phyloP scores from a whole-genome alignment of 2,329 filamentous ascomycete species.

The Verticillium dahliae region DNA sequence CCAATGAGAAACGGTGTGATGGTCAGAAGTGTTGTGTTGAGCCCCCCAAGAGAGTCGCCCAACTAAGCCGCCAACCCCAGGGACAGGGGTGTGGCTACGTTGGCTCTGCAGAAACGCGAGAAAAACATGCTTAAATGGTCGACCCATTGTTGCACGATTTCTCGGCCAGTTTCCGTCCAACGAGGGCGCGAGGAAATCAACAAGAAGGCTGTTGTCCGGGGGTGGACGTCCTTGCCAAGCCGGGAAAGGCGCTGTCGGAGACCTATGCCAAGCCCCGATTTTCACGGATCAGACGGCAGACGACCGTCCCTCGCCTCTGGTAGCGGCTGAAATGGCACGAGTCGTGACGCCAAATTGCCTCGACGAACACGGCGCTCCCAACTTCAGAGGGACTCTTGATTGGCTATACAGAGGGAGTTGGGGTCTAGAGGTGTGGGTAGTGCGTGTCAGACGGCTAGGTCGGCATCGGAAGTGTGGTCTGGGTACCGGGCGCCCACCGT shows the following conservation, averaged over 20 bases:
- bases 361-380: not conserved
- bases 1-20: not conserved
- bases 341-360: not conserved
- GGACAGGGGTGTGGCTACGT: not conserved
- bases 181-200: not conserved
- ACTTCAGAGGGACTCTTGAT: not conserved
- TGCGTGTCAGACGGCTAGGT: not conserved
- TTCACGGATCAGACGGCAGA: constrained; percentile 2
- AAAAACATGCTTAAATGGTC: constrained; percentile 1
- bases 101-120: not conserved
- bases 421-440: not conserved
- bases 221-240: not conserved
- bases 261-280: constrained; percentile 1
- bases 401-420: not conserved
- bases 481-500: not conserved
- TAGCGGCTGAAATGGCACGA: not conserved
- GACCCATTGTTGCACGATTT: not conserved
- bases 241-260: not conserved
- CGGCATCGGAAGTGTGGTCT: not conserved
- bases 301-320: not conserved
- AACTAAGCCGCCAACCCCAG: not conserved
- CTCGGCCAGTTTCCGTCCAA: not conserved
- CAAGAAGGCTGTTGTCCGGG: not conserved
- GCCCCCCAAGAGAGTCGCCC: not conserved
- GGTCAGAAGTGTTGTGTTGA: not conserved